Evolutionary conservation across 805 yeast genomes (phyloP).

Genomic region (Candida ovalis): DNA sequence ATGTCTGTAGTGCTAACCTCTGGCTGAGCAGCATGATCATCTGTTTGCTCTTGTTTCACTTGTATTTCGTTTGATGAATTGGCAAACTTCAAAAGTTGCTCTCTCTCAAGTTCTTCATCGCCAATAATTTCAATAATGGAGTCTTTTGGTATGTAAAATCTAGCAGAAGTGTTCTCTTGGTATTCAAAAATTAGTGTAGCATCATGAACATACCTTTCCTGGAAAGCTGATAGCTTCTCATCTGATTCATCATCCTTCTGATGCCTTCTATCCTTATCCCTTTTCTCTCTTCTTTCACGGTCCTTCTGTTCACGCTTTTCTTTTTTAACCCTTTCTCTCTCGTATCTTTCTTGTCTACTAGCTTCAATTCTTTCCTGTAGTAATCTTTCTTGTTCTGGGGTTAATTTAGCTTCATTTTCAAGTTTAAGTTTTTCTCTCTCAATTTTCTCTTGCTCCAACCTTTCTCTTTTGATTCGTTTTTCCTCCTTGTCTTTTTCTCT

Average conservation of each 20-base stretch:
- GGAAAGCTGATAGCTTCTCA: conserved; percentile 68
- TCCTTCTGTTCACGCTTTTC: conserved; percentile 12
- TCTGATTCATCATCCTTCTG: conserved; percentile 35
- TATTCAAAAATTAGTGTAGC: conserved; percentile 84
- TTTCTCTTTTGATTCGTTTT: conserved; percentile 10
- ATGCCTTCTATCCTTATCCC: conserved; percentile 17
- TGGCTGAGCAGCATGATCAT: conserved; percentile 6
- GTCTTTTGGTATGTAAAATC: conserved; percentile 74
- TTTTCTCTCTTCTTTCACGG: conserved; percentile 13
- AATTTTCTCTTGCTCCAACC: conserved; percentile 3
- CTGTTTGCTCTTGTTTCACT: not conserved
- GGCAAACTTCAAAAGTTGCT: not conserved
- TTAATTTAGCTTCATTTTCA: conserved; percentile 1
- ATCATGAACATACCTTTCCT: conserved; percentile 61
- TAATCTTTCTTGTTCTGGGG: conserved; percentile 15
- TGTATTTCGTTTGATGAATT: not conserved
- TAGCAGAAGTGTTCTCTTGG: conserved; percentile 68
- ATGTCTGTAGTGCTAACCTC: conserved; percentile 10
- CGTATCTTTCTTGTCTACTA: conserved; percentile 7
- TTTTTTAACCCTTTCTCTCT: conserved; percentile 2
- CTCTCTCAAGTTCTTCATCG: conserved; percentile 25
- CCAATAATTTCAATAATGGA: conserved; percentile 61
- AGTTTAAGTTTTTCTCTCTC: conserved; percentile 13
- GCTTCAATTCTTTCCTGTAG: conserved; percentile 13
- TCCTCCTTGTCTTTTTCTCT: conserved; percentile 21